Percentiles rank a stretch among this genome's conserved stretches.
These are phyloP conservation scores for Lolium perenne DNA, from an alignment of 176 grass and related monocot species.

Conservation along the genomic window DNA sequence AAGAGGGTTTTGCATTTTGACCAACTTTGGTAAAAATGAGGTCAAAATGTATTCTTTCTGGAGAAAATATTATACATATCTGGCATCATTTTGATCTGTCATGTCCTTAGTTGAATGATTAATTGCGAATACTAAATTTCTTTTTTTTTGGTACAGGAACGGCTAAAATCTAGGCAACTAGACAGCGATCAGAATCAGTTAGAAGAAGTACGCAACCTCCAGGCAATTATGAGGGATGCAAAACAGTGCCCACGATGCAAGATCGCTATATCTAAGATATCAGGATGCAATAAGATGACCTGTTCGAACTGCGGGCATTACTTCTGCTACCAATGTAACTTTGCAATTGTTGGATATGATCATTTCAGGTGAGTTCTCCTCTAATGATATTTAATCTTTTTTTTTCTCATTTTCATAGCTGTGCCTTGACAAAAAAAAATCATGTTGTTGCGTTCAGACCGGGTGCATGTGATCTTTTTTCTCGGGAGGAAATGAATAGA, in stretches of 20 bases:
- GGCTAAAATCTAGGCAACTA: slow-evolving; percentile 30
- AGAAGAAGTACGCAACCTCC: slow-evolving; percentile 59
- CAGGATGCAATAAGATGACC: slow-evolving; percentile 81
- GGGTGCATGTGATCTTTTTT: slow-evolving; percentile 15
- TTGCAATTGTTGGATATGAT: slow-evolving; percentile 67
- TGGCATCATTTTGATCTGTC: not conserved
- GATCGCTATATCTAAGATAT: slow-evolving; percentile 75
- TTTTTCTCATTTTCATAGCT: not conserved
- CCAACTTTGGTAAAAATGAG: not conserved
- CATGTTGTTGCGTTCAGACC: slow-evolving; percentile 38
- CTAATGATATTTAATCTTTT: not conserved
- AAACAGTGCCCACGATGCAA: slow-evolving; percentile 80
- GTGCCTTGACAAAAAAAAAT: slow-evolving; percentile 31
- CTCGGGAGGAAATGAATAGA: slow-evolving; percentile 44
- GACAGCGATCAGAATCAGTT: slow-evolving; percentile 52
- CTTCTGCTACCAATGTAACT: slow-evolving; percentile 82
- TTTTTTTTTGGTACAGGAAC: slow-evolving; percentile 42
- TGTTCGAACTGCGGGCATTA: slow-evolving; percentile 66
- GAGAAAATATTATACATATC: not conserved
- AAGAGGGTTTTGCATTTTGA: not conserved
- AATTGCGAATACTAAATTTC: slow-evolving; percentile 11
- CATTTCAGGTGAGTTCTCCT: slow-evolving; percentile 62
- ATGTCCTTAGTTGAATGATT: slow-evolving; percentile 2
- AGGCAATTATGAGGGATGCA: slow-evolving; percentile 59
- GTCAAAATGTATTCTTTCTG: not conserved